Base-by-base conservation (phyloP, 257 asterid genomes). In the Forsythia viridissima region DNA sequence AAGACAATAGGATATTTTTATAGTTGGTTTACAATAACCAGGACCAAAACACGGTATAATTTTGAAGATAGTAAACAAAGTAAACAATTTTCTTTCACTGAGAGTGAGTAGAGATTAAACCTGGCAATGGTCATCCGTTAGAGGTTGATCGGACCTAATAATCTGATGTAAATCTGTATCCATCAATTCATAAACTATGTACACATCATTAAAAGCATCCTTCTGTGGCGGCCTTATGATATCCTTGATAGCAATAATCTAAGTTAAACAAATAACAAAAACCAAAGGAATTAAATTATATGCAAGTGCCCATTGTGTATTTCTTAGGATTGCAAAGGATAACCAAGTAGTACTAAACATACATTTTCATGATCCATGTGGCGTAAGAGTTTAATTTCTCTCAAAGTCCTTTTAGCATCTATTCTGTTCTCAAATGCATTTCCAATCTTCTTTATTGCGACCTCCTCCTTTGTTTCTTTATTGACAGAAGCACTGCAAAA, bases 111-210 rank as follows among this genome's bases (percentile, higher is more conserved):
- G 37, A 63, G 21, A 57, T 21, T 66, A 59, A 55, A 92, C 98
- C 96, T 92, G 97, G 75, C 94, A 92, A 79, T 93, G 98, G 79
- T 92, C 98, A 76, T 91, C 91, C 0, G 89, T 93, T 70, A 93
- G 79, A 36, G 85, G 87, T 80, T 92, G 97, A 80, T 89, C 88
- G 18, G 98, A 92, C 44, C 96, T 93, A 78, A 92, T 93, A n/a
- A 93, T 92, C 87, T 93, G 98, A 82, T 93, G 97, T 86, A 93
- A 88, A 78, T 91, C 97, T 0, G 97, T 93, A 79, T 93, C 97
- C 97, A 93, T 86, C 85, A 93, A 76, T 73, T 92, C 98, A 82
- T 87, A 93, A 57, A 93, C 92, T 71, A 92, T 87, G 85, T 92
- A 93, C 41, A 92, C 98, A 83, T 93, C 98, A 71, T 89, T 88